Conservation (phyloP, 345 rosid species). For the Populus nigra region DNA sequence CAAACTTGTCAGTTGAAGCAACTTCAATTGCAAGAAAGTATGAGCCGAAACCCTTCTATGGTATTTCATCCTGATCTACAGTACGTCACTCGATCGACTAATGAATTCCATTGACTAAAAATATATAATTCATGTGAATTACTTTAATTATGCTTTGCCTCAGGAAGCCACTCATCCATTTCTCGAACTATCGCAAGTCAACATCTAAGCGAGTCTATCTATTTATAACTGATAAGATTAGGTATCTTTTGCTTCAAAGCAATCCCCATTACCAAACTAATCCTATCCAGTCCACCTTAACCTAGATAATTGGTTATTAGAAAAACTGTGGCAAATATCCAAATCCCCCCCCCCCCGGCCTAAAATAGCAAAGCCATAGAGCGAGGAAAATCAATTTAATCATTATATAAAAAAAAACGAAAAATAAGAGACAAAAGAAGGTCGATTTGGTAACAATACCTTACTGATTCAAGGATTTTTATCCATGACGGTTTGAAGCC, state of each 20-base stretch:
- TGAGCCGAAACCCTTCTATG: neutral
- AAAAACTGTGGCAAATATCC: neutral
- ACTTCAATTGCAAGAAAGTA: neutral
- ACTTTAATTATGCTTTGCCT: neutral
- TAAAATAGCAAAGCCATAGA: neutral
- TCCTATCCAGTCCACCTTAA: constrained; percentile 1
- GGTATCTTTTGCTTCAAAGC: neutral
- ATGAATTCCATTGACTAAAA: neutral
- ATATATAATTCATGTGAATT: neutral
- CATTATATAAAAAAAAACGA: neutral
- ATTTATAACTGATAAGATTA: neutral
- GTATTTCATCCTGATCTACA: neutral
- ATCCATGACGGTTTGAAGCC: constrained; percentile 46
- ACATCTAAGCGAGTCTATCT: neutral
- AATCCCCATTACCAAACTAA: neutral
- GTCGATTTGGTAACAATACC: constrained; percentile 33
- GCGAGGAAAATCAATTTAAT: neutral
- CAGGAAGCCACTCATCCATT: neutral
- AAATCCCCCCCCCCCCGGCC: neutral
- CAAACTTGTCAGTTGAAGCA: neutral
- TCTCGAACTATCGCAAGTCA: neutral
- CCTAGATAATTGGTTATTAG: neutral
- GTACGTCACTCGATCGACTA: neutral
- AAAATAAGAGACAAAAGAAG: neutral
- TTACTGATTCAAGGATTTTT: constrained; percentile 55